Evolutionary conservation across 1,284 basidiomycete genomes (phyloP).

Genomic region (Trametes polyzona): DNA sequence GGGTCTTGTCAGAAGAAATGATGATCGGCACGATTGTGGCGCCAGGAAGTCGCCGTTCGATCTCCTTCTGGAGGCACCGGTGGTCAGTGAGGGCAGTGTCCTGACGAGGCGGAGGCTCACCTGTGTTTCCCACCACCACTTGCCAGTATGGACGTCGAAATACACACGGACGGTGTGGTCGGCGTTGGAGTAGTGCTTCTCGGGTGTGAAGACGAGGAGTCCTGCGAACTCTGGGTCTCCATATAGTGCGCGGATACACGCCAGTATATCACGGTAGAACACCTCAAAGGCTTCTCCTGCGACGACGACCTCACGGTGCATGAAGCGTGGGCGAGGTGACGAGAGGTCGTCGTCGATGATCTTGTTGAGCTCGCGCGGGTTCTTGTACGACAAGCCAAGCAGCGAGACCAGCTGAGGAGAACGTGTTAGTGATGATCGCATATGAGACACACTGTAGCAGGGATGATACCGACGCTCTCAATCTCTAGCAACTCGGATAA

Average conservation of each 20-base stretch:
- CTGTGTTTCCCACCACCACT: background rate
- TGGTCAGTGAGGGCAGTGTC: too few species aligned
- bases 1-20: too few species aligned
- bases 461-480: too few species aligned
- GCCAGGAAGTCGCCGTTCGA: too few species aligned
- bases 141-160: background rate
- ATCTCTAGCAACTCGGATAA: too few species aligned
- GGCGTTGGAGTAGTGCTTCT: background rate
- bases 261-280: background rate
- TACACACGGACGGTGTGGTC: background rate
- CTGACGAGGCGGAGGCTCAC: too few species aligned
- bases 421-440: too few species aligned
- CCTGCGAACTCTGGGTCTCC: background rate
- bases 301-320: background rate
- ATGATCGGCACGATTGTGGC: too few species aligned
- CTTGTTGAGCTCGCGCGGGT: background rate
- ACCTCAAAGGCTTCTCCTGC: background rate
- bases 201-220: background rate
- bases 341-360: background rate
- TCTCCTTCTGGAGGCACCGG: too few species aligned
- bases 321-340: background rate
- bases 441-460: too few species aligned
- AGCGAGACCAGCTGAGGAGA: background rate
- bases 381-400: background rate
- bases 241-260: background rate